Conservation (phyloP, 2,329 filamentous ascomycete genomes). For the Cytospora paraplurivora region DNA sequence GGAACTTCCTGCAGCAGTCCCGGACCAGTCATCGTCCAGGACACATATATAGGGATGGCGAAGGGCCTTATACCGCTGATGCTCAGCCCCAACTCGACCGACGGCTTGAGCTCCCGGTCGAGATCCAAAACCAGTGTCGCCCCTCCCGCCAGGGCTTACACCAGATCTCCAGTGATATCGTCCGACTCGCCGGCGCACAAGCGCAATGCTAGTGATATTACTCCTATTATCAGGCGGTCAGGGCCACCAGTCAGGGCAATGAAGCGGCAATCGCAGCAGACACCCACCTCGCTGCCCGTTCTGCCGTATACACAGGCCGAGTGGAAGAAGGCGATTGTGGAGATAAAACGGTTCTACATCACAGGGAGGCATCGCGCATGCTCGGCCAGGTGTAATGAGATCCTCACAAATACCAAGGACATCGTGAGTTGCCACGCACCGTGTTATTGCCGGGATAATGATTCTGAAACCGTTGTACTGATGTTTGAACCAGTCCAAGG, state of each 20-base stretch:
- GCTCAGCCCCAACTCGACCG: constrained; percentile 29
- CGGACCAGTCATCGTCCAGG: background rate
- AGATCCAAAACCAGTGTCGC: constrained; percentile 37
- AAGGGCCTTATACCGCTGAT: constrained; percentile 29
- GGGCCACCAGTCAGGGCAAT: constrained; percentile 32
- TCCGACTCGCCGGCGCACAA: constrained; percentile 17
- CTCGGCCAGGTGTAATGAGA: constrained; percentile 54
- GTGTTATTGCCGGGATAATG: background rate
- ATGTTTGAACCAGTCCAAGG: constrained; percentile 35
- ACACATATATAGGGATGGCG: constrained; percentile 19
- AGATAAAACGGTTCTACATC: constrained; percentile 57
- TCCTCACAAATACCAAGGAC: constrained; percentile 52
- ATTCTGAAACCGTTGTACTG: background rate
- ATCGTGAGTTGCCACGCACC: constrained; percentile 39
- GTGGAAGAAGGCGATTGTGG: constrained; percentile 54
- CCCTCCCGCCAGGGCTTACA: constrained; percentile 9
- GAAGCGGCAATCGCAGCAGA: constrained; percentile 30
- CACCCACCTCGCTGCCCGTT: constrained; percentile 32
- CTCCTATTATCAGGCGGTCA: constrained; percentile 35
- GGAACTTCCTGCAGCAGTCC: background rate
- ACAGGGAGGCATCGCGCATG: constrained; percentile 56
- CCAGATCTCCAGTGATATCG: constrained; percentile 2
- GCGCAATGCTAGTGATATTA: constrained; percentile 26
- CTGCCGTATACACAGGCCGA: constrained; percentile 50
- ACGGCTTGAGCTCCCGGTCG: constrained; percentile 42